These are phyloP conservation scores for Taxawa tesnikishii DNA, from an alignment of 2,329 filamentous ascomycete species.

Conservation along the genomic window DNA sequence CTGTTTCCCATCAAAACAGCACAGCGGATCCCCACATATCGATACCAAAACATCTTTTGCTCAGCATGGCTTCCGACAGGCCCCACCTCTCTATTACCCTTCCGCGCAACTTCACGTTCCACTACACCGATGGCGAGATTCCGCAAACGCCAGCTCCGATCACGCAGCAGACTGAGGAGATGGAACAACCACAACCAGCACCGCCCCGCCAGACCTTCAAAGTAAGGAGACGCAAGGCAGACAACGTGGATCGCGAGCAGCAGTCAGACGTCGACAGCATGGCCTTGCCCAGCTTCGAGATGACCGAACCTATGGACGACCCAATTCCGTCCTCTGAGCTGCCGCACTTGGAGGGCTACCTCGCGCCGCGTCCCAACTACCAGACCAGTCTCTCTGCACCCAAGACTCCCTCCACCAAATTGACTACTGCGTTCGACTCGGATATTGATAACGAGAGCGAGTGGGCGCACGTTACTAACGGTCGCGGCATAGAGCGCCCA, in stretches of 20 bases:
- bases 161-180: slow-evolving; percentile 11
- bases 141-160: slow-evolving; percentile 29
- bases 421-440: slow-evolving; percentile 5
- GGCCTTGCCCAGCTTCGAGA: slow-evolving; percentile 37
- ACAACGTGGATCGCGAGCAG: slow-evolving; percentile 12
- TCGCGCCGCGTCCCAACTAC: slow-evolving; percentile 26
- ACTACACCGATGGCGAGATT: slow-evolving; percentile 30
- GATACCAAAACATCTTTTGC: too few relatives aligned
- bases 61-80: slow-evolving; percentile 22
- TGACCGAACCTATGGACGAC: slow-evolving; percentile 22
- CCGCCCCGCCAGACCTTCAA: slow-evolving; percentile 36
- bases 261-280: slow-evolving; percentile 14
- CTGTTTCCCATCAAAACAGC: too few relatives aligned
- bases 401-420: slow-evolving; percentile 34
- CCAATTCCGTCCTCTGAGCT: background rate
- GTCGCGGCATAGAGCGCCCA: slow-evolving; percentile 39
- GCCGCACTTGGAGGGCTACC: slow-evolving; percentile 19
- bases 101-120: slow-evolving; percentile 37
- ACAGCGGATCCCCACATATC: too few relatives aligned
- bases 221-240: slow-evolving; percentile 32
- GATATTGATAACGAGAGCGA: background rate
- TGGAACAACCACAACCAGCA: slow-evolving; percentile 25
- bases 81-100: slow-evolving; percentile 37
- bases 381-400: slow-evolving; percentile 32
- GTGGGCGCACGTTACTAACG: slow-evolving; percentile 20